phyloP scores from a whole-genome alignment of 495 filamentous ascomycete genomes.

The Sordaria brevicollis region DNA sequence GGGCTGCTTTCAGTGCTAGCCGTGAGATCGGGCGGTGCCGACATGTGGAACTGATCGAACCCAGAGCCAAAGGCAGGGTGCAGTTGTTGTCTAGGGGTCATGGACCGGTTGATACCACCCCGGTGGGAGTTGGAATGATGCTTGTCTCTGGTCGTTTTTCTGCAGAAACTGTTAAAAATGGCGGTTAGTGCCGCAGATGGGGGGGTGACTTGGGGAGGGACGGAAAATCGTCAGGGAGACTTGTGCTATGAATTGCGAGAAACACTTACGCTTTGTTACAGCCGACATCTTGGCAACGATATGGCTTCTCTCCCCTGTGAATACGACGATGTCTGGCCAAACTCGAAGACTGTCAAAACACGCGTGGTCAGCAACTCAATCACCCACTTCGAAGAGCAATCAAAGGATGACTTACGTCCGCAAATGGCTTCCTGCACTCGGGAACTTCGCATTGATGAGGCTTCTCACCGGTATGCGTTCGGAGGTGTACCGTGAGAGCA shows the following conservation, averaged over 20 bases:
- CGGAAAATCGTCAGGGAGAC: background rate
- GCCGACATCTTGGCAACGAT: constrained; percentile 65
- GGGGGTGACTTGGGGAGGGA: constrained; percentile 3
- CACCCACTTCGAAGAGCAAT: background rate
- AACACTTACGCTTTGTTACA: constrained; percentile 65
- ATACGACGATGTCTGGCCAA: constrained; percentile 78
- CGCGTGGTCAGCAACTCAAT: constrained; percentile 24
- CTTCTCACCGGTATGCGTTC: constrained; percentile 85
- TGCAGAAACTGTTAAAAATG: constrained; percentile 56
- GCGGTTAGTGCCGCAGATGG: constrained; percentile 15
- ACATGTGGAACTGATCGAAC: constrained; percentile 17
- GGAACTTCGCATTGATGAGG: constrained; percentile 72
- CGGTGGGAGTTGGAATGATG: constrained; percentile 64
- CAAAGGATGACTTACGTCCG: constrained; percentile 52
- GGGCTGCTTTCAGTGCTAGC: constrained; percentile 36
- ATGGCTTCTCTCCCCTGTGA: constrained; percentile 79
- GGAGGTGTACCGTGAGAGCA: constrained; percentile 75
- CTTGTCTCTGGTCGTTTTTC: constrained; percentile 82
- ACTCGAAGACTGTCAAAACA: constrained; percentile 62
- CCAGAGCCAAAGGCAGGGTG: constrained; percentile 8
- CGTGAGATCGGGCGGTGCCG: constrained; percentile 21
- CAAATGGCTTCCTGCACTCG: constrained; percentile 78
- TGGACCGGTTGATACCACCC: constrained; percentile 45
- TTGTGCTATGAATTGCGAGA: background rate
- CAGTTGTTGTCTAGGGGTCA: constrained; percentile 30